These are phyloP conservation scores for Penicillium expansum DNA, from an alignment of 2,329 filamentous ascomycete species.

Conservation along the genomic window DNA sequence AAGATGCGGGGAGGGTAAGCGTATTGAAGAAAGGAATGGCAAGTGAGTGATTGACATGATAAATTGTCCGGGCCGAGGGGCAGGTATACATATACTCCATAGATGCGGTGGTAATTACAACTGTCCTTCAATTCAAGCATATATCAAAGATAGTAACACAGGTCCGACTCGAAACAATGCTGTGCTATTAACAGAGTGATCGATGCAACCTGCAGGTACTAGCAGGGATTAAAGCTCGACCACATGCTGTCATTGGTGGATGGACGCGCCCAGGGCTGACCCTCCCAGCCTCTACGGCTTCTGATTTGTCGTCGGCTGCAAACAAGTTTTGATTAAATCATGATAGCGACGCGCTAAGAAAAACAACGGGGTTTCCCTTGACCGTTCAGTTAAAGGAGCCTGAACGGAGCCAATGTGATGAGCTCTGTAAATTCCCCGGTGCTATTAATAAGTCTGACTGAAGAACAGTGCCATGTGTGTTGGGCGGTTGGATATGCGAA, in stretches of 20 bases:
- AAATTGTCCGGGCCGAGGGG: constrained; percentile 11
- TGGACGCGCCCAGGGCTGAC: constrained; percentile 22
- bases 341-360: constrained; percentile 26
- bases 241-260: constrained; percentile 22
- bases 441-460: constrained; percentile 23
- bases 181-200: constrained; percentile 29
- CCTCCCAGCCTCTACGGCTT: constrained; percentile 9
- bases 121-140: constrained; percentile 3
- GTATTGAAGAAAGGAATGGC: constrained; percentile 13
- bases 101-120: constrained; percentile 18
- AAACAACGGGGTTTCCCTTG: constrained; percentile 24
- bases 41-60: constrained; percentile 13
- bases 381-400: constrained; percentile 16
- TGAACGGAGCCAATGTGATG: constrained; percentile 4
- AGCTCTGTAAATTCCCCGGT: constrained; percentile 18
- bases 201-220: constrained; percentile 28
- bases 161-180: constrained; percentile 25
- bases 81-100: constrained; percentile 24
- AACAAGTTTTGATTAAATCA: constrained; percentile 20
- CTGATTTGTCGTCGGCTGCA: constrained; percentile 16
- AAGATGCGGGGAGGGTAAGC: not conserved
- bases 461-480: constrained; percentile 14
- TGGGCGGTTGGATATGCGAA: constrained; percentile 23
- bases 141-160: constrained; percentile 26
- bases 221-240: constrained; percentile 16